Percentiles rank a stretch among this genome's conserved stretches.
phyloP scores from a whole-genome alignment of 177 flowering plant genomes.

The Vitis hybrid region DNA sequence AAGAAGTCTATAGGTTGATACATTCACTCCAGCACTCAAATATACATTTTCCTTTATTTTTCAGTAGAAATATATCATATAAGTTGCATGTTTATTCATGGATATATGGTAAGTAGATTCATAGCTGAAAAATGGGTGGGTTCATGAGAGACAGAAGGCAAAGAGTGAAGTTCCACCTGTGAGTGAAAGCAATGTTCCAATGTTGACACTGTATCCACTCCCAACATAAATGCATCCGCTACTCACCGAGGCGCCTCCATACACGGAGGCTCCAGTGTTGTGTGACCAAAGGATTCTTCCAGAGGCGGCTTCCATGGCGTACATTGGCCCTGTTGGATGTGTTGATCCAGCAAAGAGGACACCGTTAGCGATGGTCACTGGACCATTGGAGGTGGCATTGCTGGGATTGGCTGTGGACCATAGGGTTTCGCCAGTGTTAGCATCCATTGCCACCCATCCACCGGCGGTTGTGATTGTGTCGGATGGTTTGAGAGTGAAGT shows the following conservation, averaged over 20 bases:
- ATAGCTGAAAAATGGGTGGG: no score
- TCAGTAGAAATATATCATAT: no score
- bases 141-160: conserved; percentile 33
- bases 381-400: conserved; percentile 33
- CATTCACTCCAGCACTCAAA: no score
- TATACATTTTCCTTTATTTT: no score
- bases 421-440: conserved; percentile 30
- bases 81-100: no score
- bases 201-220: conserved; percentile 31
- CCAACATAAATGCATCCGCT: conserved; percentile 51
- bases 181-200: conserved; percentile 21
- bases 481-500: conserved; percentile 46
- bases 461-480: conserved; percentile 32
- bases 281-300: conserved; percentile 50
- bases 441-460: conserved; percentile 59
- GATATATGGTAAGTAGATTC: no score
- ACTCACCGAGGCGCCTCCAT: conserved; percentile 48
- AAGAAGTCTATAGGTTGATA: no score
- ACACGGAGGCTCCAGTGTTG: conserved; percentile 48
- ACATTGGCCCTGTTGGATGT: conserved; percentile 34
- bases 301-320: conserved; percentile 41
- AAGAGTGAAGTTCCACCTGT: conserved; percentile 44
- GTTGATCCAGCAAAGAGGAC: conserved; percentile 49
- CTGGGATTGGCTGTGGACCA: conserved; percentile 59
- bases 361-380: conserved; percentile 46